phyloP scores from a whole-genome alignment of 169 alveolate genomes.

The Theileria parva region DNA sequence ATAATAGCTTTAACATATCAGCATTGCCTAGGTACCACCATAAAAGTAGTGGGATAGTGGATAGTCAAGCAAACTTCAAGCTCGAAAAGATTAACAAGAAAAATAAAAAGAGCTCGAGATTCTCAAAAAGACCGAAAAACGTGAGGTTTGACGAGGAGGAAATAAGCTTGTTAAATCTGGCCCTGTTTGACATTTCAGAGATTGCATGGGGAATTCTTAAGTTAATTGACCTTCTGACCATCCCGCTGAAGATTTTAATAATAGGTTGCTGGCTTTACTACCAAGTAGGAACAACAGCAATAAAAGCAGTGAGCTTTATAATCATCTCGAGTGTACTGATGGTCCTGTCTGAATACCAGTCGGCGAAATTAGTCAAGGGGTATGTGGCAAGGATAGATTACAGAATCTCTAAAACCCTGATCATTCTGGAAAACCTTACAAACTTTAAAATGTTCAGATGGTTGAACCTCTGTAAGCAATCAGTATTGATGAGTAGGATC shows the following conservation, averaged over 20 bases:
- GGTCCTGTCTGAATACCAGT: slow-evolving; percentile 58
- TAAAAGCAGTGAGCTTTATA: slow-evolving; percentile 21
- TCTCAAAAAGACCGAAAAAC: neutral
- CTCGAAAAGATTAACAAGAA: neutral
- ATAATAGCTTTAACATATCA: slow-evolving; percentile 5
- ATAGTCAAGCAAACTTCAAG: neutral
- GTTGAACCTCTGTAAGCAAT: slow-evolving; percentile 44
- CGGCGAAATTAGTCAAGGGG: slow-evolving; percentile 49
- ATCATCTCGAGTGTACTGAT: slow-evolving; percentile 28
- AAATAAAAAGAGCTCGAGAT: neutral
- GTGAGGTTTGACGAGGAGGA: slow-evolving; percentile 28
- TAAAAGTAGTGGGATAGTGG: neutral
- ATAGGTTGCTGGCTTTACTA: slow-evolving; percentile 57
- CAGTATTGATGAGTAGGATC: slow-evolving; percentile 48
- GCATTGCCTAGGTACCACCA: neutral
- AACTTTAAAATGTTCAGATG: slow-evolving; percentile 50
- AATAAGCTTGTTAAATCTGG: slow-evolving; percentile 52
- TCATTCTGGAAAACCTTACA: slow-evolving; percentile 46
- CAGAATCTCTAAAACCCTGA: slow-evolving; percentile 52
- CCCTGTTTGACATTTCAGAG: slow-evolving; percentile 62
- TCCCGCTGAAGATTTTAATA: slow-evolving; percentile 48
- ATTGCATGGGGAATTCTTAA: slow-evolving; percentile 53
- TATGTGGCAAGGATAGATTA: slow-evolving; percentile 49
- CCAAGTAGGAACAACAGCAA: slow-evolving; percentile 43
- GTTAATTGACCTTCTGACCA: slow-evolving; percentile 30